Evolutionary conservation across 2,329 filamentous ascomycete genomes (phyloP).

Genomic region (Acrocalymma vagum): DNA sequence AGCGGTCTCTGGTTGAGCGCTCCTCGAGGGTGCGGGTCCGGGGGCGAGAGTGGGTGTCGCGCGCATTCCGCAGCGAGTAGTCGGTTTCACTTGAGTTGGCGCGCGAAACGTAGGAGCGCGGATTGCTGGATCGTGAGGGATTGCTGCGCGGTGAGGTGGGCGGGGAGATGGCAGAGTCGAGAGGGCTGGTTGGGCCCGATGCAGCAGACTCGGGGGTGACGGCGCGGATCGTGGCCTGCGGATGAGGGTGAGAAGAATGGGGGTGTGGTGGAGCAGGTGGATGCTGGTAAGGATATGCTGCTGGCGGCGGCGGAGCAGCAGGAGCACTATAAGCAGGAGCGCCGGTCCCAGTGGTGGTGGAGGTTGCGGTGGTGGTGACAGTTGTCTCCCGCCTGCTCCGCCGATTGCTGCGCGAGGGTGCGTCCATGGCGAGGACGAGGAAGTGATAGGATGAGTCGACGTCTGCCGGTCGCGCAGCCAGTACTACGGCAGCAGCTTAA

Average conservation of each 20-base stretch:
- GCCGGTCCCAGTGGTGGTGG: too few species aligned
- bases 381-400: too few species aligned
- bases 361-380: too few species aligned
- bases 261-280: slow-evolving; percentile 4
- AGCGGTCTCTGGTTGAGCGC: slow-evolving; percentile 48
- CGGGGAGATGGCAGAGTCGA: slow-evolving; percentile 29
- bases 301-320: too few species aligned
- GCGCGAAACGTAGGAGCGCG: slow-evolving; percentile 37
- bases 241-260: slow-evolving; percentile 1
- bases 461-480: too few species aligned
- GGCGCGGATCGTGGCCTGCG: slow-evolving; percentile 61
- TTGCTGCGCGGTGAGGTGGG: slow-evolving; percentile 40
- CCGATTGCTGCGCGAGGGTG: too few species aligned
- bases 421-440: too few species aligned
- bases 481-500: too few species aligned
- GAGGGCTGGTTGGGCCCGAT: slow-evolving; percentile 26
- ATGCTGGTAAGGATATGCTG: too few species aligned
- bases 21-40: slow-evolving; percentile 62
- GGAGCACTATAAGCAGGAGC: too few species aligned
- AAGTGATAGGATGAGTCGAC: too few species aligned
- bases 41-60: slow-evolving; percentile 62
- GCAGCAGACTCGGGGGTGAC: slow-evolving; percentile 69
- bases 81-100: slow-evolving; percentile 43
- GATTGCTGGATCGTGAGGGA: slow-evolving; percentile 28
- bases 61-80: slow-evolving; percentile 35